phyloP scores from a whole-genome alignment of 331 rosid species.

The Arachis monticola region DNA sequence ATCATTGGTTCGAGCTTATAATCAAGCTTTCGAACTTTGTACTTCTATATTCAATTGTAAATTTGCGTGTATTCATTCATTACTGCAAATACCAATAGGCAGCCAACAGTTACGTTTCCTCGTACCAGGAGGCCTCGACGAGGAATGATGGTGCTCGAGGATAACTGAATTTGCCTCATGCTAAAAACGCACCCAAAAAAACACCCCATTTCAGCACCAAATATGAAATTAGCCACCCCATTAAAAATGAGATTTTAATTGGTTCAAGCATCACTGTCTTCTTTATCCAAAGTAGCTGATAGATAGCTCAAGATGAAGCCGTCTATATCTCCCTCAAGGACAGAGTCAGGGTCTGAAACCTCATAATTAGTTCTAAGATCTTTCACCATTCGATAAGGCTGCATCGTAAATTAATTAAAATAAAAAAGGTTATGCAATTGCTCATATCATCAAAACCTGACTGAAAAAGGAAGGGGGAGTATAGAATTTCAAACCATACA shows the following conservation, averaged over 20 bases:
- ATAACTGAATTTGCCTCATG: neutral
- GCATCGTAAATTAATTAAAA: slow-evolving; percentile 34
- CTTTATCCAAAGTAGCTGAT: slow-evolving; percentile 81
- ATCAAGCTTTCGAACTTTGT: slow-evolving; percentile 33
- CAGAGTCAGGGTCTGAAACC: slow-evolving; percentile 91
- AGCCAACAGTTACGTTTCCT: slow-evolving; percentile 8
- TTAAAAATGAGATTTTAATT: neutral
- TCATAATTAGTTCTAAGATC: slow-evolving; percentile 93
- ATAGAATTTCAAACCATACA: slow-evolving; percentile 53
- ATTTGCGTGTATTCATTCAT: slow-evolving; percentile 23
- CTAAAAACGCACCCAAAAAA: slow-evolving; percentile 14
- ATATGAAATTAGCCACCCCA: slow-evolving; percentile 19
- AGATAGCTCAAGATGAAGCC: slow-evolving; percentile 85
- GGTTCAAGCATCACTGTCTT: slow-evolving; percentile 52
- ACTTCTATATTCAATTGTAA: slow-evolving; percentile 18
- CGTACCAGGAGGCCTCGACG: slow-evolving; percentile 25
- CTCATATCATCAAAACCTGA: slow-evolving; percentile 14
- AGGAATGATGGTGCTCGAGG: slow-evolving; percentile 23
- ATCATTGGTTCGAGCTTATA: neutral
- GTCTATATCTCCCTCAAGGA: slow-evolving; percentile 87
- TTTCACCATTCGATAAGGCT: slow-evolving; percentile 97
- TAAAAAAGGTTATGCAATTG: slow-evolving; percentile 29
- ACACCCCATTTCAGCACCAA: slow-evolving; percentile 32
- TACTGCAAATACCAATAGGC: neutral
- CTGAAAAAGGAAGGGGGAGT: slow-evolving; percentile 8